Evolutionary conservation across 75 land plant species (phyloP), one percentile per base, ranked within the genome.

Genomic region (Adiantum capillusveneris): DNA sequence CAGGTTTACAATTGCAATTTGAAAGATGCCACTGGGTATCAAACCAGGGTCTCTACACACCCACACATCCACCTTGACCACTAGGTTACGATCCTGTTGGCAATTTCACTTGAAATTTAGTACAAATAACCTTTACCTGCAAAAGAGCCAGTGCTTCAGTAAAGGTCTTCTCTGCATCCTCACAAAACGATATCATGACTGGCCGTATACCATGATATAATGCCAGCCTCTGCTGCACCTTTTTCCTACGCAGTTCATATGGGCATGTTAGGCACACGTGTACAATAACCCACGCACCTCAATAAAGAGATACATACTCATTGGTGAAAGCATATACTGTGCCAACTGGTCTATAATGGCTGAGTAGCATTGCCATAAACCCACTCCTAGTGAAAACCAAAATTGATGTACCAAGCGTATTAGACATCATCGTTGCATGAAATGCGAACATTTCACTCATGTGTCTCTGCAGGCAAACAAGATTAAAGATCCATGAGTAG

Each of bases 261-360:
- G 9, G 3, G 37, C 3, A 34, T 34, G 37, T 34, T 34, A 34
- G 3, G 3, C 9, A 34, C 37, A n/a, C n/a, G n/a, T n/a, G n/a
- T n/a, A n/a, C n/a, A n/a, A n/a, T n/a, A n/a, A n/a, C n/a, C n/a
- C n/a, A n/a, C n/a, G n/a, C n/a, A n/a, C n/a, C 43, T 9, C 9
- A 41, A 41, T 9, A 2, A n/a, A 46, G 55, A 53, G 25, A 26
- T 25, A 53, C 98, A 67, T 71, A 94, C 98, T 78, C 78, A 53
- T 90, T 82, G 42, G 99, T 95, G 69, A 95, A 95, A 51, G 99
- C 99, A 74, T 90, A 95, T 25, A 95, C 80, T 29, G 92, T 86
- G 11, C 84, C 79, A 29, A 71, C 76, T 26, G 99, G 97, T 6
- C 97, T 82, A 77, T 81, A 86, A 63, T 95, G 99, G 62, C 99